Evolutionary conservation across 495 filamentous ascomycete species (phyloP), one percentile per base, ranked within the genome.

Genomic region (Articulospora tetracladia): DNA sequence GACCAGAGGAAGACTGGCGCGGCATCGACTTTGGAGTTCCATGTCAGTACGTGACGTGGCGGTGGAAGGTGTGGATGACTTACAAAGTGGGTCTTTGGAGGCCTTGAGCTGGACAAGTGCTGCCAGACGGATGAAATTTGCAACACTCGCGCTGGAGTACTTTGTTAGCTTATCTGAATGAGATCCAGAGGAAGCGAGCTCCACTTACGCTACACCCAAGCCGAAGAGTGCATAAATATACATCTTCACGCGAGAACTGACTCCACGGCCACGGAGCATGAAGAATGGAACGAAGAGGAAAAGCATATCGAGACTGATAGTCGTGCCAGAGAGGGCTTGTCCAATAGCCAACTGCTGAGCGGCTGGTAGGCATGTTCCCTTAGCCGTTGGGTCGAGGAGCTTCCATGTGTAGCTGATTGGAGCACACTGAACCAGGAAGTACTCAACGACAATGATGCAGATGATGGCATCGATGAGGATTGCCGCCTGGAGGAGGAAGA

Each of bases 201-300:
- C 10, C 6, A 57, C 59, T 51, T 44, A 61, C 53, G 56, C 10
- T 28, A 62, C 53, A 20, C 59, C 59, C 22, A 62, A 39, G 23
- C 28, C 20, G 26, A 62, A 26, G 32, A 62, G 19, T 1, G 20
- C 32, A 52, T 62, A 62, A 47, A 62, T 53, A 19, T 53, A 62
- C 30, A 49, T 56, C 39, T 49, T 62, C 4, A 62, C 24, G n/a
- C 46, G 25, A 15, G 22, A n/a, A 25, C 23, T 22, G 2, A 44
- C 19, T 1, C 44, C 44, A 22, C 23, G 27, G 12, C 28, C 50
- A 13, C 48, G 55, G 15, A 62, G 17, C 59, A 62, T 62, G 30
- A 57, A 44, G 47, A 62, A 62, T 46, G 59, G 59, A 2, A 62
- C 20, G 53, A 57, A 34, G 12, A 62, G 44, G 59, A 62, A 62